Base-by-base conservation (phyloP, 225 moss, liverwort and hornwort genomes). In the Ulota crispa region DNA sequence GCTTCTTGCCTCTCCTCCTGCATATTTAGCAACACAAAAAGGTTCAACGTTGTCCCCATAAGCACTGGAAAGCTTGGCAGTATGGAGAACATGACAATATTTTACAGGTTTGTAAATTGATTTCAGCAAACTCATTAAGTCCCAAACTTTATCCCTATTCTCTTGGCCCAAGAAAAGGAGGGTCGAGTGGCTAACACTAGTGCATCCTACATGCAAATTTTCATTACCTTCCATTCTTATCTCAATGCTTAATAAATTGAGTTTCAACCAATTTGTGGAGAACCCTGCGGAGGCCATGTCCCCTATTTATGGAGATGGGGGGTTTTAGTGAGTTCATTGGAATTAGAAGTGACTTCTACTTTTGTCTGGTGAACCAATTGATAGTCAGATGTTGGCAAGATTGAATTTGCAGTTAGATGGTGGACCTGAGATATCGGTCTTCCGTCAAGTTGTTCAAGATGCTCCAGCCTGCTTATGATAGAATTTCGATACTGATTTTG, bases 1-100 rank as follows among this genome's bases (percentile, higher is more conserved):
- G 95, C 97, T 53, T 92, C 97, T 81, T 88, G 90, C 84, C 97
- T 91, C 87, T 98, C 97, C 23, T 95, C 97, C 97, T 98, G 89
- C 37, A 83, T 9, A 47, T 30, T 26, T 53, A 68, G 53, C 15
- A 57, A 50, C 30, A 55, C 53, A 76, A 56, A 80, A 66, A 5
- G 27, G 20, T 41, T 76, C 36, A 80, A 8, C 50, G 10, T n/a
- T 75, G 18, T 53, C 36, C 62, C 30, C 53, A 37, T 28, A 56
- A 55, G 26, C 32, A 34, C 5, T n/a, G n/a, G 52, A 53, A 63
- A 30, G 27, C 72, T 80, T 21, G 56, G 56, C 45, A 72, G 59
- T 55, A 16, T 42, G 32, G 55, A 61, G 31, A 53, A 76, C 1
- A 41, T 69, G 21, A 21, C 37, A 64, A 6, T 2, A 27, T 27